Conservation (phyloP, 2,329 filamentous ascomycete species). For the Talaromyces sp. region DNA sequence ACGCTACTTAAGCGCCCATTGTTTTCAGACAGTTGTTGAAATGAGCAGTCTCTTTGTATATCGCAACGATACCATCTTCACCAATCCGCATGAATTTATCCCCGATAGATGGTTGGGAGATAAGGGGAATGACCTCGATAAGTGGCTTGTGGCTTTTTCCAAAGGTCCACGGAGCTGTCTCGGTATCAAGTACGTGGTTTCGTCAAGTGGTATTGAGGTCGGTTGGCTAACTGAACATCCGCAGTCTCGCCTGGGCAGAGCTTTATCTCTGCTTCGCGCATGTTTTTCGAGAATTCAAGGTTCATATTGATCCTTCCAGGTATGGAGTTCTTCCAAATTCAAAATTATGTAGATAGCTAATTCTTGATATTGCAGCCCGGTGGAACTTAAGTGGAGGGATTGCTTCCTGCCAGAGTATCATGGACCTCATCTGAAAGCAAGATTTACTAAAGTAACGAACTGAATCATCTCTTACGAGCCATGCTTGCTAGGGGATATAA, state of each 20-base stretch:
- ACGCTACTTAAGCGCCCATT: too few relatives aligned
- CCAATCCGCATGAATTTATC: conserved; percentile 35
- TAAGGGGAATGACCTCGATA: conserved; percentile 30
- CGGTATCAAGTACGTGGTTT: conserved; percentile 30
- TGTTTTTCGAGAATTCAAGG: conserved; percentile 16
- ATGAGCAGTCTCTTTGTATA: conserved; percentile 31
- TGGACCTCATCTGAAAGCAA: conserved; percentile 18
- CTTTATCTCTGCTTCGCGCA: conserved; percentile 18
- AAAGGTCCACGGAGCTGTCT: conserved; percentile 44
- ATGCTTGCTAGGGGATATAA: not conserved
- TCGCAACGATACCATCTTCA: conserved; percentile 34
- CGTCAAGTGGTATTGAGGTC: not conserved
- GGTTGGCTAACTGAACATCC: not conserved
- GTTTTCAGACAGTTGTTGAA: conserved; percentile 28
- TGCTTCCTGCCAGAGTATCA: conserved; percentile 19
- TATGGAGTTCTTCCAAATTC: not conserved
- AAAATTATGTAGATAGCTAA: not conserved
- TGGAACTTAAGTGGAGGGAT: conserved; percentile 13
- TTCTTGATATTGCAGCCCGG: not conserved
- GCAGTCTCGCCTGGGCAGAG: conserved; percentile 19
- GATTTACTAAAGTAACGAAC: conserved; percentile 1
- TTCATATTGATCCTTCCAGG: conserved; percentile 16
- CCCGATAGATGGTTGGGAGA: conserved; percentile 45
- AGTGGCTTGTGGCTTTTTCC: conserved; percentile 46
- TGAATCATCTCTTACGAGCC: not conserved